A percentile compares a stretch with the other conserved stretches of the same genome.
phyloP scores from a whole-genome alignment of 768 basidiomycete genomes.

The Boletus vinaceobasis region DNA sequence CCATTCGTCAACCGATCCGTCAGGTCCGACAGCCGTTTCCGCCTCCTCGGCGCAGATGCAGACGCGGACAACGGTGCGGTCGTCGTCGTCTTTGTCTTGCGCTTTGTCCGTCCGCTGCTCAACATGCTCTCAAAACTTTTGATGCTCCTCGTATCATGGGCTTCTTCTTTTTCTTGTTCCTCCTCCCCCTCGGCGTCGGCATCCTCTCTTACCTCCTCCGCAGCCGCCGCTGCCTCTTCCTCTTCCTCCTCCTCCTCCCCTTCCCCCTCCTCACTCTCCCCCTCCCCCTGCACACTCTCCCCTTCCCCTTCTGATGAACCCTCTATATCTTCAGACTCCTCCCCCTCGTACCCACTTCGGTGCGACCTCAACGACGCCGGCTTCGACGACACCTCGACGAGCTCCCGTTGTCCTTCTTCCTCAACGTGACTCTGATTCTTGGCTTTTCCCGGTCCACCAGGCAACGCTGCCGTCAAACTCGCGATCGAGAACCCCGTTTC shows the following conservation, averaged over 20 bases:
- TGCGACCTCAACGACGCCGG: slow-evolving; percentile 47
- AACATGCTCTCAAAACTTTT: slow-evolving; percentile 87
- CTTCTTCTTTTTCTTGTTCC: slow-evolving; percentile 24
- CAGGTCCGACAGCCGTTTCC: slow-evolving; percentile 46
- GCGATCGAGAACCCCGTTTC: slow-evolving; percentile 84
- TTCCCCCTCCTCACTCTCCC: slow-evolving; percentile 17
- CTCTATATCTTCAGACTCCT: slow-evolving; percentile 20
- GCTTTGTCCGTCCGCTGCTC: slow-evolving; percentile 33
- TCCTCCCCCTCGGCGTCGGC: slow-evolving; percentile 31
- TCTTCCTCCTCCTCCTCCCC: slow-evolving; percentile 24
- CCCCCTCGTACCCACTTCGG: slow-evolving; percentile 3
- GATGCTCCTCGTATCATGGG: slow-evolving; percentile 68
- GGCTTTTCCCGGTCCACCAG: slow-evolving; percentile 31
- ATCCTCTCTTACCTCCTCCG: neutral
- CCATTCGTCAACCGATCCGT: slow-evolving; percentile 74
- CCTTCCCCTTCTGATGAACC: slow-evolving; percentile 3
- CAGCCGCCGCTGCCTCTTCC: slow-evolving; percentile 12
- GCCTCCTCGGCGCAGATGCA: slow-evolving; percentile 40
- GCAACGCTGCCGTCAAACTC: slow-evolving; percentile 63
- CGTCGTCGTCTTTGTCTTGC: neutral
- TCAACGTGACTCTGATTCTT: slow-evolving; percentile 7
- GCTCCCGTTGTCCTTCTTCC: slow-evolving; percentile 46
- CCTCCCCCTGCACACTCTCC: neutral
- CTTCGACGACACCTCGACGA: slow-evolving; percentile 50
- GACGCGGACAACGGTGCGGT: neutral